A percentile compares a stretch with the other conserved stretches of the same genome.
phyloP scores from a whole-genome alignment of 2,329 filamentous ascomycete species.

The Triangularia setosa region DNA sequence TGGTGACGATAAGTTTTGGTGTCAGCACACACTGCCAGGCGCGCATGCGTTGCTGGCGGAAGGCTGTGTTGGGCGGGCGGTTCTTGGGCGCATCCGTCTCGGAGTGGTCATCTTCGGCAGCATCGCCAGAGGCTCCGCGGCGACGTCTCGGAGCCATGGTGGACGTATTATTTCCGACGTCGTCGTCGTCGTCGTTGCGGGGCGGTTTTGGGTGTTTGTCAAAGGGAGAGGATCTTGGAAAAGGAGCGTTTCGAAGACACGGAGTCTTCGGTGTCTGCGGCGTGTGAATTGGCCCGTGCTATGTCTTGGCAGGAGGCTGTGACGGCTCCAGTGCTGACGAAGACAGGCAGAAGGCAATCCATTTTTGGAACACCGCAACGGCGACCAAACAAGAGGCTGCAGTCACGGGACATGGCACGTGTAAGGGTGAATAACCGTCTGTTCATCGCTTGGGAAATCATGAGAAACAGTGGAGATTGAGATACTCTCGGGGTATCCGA shows the following conservation, averaged over 20 bases:
- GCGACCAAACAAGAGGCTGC: not conserved
- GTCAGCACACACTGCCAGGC: constrained; percentile 87
- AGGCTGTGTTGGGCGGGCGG: constrained; percentile 66
- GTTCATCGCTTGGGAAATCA: not conserved
- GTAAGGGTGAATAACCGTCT: not conserved
- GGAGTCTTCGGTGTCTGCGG: constrained; percentile 14
- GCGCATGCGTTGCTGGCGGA: constrained; percentile 93
- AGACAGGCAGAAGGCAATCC: not conserved
- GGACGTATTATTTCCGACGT: constrained; percentile 6
- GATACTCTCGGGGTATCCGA: not conserved
- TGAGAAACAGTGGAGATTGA: not conserved
- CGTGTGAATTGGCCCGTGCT: constrained; percentile 22
- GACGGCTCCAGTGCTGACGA: constrained; percentile 4
- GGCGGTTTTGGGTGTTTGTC: constrained; percentile 13
- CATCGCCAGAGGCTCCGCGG: constrained; percentile 23
- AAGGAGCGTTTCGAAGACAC: constrained; percentile 20
- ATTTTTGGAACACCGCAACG: constrained; percentile 5
- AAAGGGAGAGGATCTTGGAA: constrained; percentile 10
- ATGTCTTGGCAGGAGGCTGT: constrained; percentile 25
- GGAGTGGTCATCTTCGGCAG: constrained; percentile 21
- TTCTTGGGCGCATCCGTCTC: constrained; percentile 26
- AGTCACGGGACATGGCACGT: constrained; percentile 20
- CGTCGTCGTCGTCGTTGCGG: constrained; percentile 8
- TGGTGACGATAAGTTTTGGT: constrained; percentile 28
- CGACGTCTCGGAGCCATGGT: constrained; percentile 28